These are phyloP conservation scores for Dianthus caryophyllus DNA, from an alignment of 148 eudicot species.

Conservation along the genomic window DNA sequence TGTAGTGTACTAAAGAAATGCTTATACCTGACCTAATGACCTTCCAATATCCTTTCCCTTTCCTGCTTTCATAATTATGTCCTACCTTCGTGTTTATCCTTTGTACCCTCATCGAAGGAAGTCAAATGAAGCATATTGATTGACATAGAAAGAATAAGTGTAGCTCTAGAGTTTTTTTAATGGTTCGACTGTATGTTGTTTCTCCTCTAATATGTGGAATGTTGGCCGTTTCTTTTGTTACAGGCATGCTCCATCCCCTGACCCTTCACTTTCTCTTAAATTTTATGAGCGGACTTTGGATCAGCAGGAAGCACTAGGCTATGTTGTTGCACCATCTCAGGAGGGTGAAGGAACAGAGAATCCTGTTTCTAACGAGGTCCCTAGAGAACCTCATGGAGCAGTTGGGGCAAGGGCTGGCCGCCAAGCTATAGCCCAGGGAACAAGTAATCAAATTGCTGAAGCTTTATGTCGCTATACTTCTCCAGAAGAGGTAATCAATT, in stretches of 20 bases:
- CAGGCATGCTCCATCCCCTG: conserved; percentile 84
- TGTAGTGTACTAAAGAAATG: conserved; percentile 25
- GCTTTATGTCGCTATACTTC: conserved; percentile 86
- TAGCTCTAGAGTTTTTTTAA: neutral
- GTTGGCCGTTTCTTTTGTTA: conserved; percentile 4
- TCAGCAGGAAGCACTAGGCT: conserved; percentile 78
- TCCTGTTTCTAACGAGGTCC: conserved; percentile 23
- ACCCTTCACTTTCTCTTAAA: conserved; percentile 61
- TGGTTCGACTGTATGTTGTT: neutral
- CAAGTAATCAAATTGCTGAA: conserved; percentile 60
- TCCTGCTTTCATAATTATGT: neutral
- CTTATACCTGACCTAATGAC: neutral
- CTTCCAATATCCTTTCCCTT: neutral
- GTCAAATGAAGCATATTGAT: too few relatives aligned
- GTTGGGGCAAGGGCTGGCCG: conserved; percentile 85
- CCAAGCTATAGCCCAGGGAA: conserved; percentile 83
- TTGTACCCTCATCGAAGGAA: too few relatives aligned
- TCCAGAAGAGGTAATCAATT: conserved; percentile 74
- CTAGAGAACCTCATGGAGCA: conserved; percentile 71
- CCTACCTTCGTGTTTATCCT: neutral
- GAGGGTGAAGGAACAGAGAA: conserved; percentile 33
- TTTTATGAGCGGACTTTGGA: conserved; percentile 85
- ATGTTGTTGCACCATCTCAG: conserved; percentile 49
- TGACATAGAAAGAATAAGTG: neutral
- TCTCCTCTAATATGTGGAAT: neutral